Evolutionary conservation across 345 rosid species (phyloP).

Genomic region (Syzygium jambos): DNA sequence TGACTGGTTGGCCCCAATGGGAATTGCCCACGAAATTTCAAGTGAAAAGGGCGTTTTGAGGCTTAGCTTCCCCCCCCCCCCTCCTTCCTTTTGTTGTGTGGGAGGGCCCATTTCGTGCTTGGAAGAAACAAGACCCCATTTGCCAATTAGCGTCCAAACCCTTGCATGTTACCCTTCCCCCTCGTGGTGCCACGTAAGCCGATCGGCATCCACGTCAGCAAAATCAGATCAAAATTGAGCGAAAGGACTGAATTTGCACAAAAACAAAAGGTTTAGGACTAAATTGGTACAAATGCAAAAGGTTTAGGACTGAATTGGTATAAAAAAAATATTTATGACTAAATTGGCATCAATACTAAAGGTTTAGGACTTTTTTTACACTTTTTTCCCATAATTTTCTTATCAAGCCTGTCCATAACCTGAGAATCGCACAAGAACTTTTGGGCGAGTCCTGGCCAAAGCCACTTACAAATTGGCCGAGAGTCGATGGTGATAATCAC

Average conservation of each 20-base stretch:
- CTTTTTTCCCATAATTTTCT: neutral
- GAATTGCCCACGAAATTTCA: neutral
- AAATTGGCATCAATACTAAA: too few relatives aligned
- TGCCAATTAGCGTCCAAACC: slow-evolving; percentile 8
- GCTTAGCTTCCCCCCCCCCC: neutral
- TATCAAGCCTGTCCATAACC: neutral
- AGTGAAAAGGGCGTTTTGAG: neutral
- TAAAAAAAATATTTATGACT: too few relatives aligned
- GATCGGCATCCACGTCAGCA: too few relatives aligned
- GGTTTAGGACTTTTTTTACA: too few relatives aligned
- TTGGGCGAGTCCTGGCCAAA: neutral
- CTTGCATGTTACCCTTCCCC: slow-evolving; percentile 32
- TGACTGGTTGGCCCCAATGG: neutral
- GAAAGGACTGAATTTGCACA: too few relatives aligned
- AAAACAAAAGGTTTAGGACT: too few relatives aligned
- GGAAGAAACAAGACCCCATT: slow-evolving; percentile 1
- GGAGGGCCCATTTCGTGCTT: neutral
- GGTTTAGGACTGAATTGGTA: too few relatives aligned
- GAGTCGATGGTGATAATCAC: neutral
- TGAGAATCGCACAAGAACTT: neutral
- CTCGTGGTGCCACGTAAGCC: neutral
- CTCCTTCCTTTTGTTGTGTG: neutral
- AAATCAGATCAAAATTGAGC: too few relatives aligned
- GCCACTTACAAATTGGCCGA: neutral
- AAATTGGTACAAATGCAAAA: too few relatives aligned